A percentile compares a stretch with the other conserved stretches of the same genome.
phyloP scores from a whole-genome alignment of 805 yeast species.

The Saturnispora quitensis region DNA sequence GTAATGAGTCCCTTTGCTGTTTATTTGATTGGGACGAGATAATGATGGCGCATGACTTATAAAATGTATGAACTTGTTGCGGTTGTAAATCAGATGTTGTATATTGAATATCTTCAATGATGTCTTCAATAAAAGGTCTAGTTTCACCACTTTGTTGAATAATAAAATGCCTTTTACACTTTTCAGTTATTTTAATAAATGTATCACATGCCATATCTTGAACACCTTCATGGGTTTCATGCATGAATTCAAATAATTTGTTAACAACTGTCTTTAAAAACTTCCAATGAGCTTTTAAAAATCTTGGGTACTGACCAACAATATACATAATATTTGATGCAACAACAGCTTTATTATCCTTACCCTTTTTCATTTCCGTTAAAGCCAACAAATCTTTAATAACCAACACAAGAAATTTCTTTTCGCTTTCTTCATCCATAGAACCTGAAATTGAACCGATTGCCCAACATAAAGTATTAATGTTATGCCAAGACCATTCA shows the following conservation, averaged over 20 bases:
- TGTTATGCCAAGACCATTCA: constrained; percentile 99
- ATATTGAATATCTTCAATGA: constrained; percentile 69
- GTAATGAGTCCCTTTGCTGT: constrained; percentile 59
- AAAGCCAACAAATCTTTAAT: constrained; percentile 85
- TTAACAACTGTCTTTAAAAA: constrained; percentile 91
- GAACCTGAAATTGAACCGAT: constrained; percentile 98
- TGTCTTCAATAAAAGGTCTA: constrained; percentile 87
- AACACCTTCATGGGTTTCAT: constrained; percentile 99
- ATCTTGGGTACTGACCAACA: constrained; percentile 98
- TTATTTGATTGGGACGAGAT: constrained; percentile 75
- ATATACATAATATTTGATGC: constrained; percentile 99
- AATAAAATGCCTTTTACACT: constrained; percentile 93
- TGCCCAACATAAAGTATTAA: constrained; percentile 98
- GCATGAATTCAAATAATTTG: constrained; percentile 96
- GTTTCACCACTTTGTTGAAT: constrained; percentile 75
- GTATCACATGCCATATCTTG: constrained; percentile 99
- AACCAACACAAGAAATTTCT: constrained; percentile 84
- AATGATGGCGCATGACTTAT: constrained; percentile 94
- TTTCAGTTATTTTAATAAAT: constrained; percentile 87
- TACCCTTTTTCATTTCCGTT: constrained; percentile 94
- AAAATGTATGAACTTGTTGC: constrained; percentile 95
- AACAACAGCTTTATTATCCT: constrained; percentile 96
- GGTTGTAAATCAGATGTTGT: constrained; percentile 92
- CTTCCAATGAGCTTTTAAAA: constrained; percentile 96
- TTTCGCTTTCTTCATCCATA: constrained; percentile 97